Percentiles rank a stretch among this genome's conserved stretches.
These are phyloP conservation scores for Phytopythium litorale DNA, from an alignment of 352 stramenopile genomes.

Conservation along the genomic window DNA sequence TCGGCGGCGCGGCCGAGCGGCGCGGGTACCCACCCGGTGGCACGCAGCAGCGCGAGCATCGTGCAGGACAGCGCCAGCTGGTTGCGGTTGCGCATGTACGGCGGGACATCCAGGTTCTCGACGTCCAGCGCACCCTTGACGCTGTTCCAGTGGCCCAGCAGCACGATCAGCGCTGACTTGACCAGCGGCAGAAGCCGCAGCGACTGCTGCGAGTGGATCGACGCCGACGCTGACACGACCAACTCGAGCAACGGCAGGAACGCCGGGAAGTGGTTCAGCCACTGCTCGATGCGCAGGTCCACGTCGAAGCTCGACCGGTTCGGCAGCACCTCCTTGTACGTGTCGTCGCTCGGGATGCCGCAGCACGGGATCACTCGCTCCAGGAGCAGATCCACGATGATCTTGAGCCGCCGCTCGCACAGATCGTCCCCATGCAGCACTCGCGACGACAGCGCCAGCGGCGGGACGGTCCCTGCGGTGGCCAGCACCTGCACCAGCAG, in stretches of 20 bases:
- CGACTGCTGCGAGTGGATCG: constrained; percentile 35
- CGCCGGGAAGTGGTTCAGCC: constrained; percentile 76
- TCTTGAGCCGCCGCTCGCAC: constrained; percentile 47
- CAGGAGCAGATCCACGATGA: constrained; percentile 64
- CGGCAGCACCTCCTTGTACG: constrained; percentile 80
- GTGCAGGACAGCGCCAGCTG: constrained; percentile 64
- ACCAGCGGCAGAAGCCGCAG: constrained; percentile 65
- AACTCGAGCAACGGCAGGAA: constrained; percentile 59
- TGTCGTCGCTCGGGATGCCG: constrained; percentile 67
- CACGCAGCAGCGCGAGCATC: constrained; percentile 52
- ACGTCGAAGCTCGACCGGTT: constrained; percentile 82
- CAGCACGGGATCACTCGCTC: constrained; percentile 76
- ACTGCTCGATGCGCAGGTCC: constrained; percentile 79
- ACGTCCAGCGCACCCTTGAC: constrained; percentile 59
- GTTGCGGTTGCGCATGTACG: constrained; percentile 76
- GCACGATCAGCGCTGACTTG: constrained; percentile 70
- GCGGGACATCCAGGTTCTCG: constrained; percentile 74
- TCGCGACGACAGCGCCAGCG: constrained; percentile 3
- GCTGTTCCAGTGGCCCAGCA: constrained; percentile 81
- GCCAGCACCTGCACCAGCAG: constrained; percentile 46
- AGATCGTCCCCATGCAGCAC: constrained; percentile 26
- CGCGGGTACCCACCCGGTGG: constrained; percentile 56
- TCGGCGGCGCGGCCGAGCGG: constrained; percentile 48
- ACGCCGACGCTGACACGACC: constrained; percentile 33
- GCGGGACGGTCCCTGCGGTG: constrained; percentile 14